A percentile compares a stretch with the other conserved stretches of the same genome.
phyloP scores from a whole-genome alignment of 148 eudicot genomes.

The Talinum fruticosum region DNA sequence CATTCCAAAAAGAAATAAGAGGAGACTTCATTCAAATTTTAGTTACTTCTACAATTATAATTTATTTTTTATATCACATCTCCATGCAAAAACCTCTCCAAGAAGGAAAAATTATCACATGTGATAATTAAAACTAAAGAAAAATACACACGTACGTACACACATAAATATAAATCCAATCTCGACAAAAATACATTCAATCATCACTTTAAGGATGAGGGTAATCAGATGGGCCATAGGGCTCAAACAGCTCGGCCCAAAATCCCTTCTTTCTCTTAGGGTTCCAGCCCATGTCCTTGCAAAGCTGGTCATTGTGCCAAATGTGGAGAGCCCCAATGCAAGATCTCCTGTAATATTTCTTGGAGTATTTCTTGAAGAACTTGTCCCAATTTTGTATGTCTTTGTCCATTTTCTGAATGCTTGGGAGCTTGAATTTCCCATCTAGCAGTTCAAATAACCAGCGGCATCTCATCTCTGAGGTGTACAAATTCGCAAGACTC shows the following conservation, averaged over 20 bases:
- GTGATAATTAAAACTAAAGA: too few relatives aligned
- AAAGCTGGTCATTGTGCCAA: conserved; percentile 69
- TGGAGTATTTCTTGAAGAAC: conserved; percentile 36
- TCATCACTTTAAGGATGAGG: neutral
- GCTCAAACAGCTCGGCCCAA: conserved; percentile 50
- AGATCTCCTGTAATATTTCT: conserved; percentile 37
- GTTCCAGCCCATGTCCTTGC: conserved; percentile 75
- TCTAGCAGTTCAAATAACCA: conserved; percentile 64
- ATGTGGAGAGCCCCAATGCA: conserved; percentile 52
- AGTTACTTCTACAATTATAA: too few relatives aligned
- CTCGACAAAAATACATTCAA: too few relatives aligned
- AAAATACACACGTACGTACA: too few relatives aligned
- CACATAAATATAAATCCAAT: too few relatives aligned
- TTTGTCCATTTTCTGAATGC: conserved; percentile 54
- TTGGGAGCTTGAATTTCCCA: conserved; percentile 55
- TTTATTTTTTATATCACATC: too few relatives aligned
- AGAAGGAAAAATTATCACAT: too few relatives aligned
- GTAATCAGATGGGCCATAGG: conserved; percentile 65
- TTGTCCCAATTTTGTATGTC: conserved; percentile 48
- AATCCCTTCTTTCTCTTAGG: conserved; percentile 57
- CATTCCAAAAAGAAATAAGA: too few relatives aligned
- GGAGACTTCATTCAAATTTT: too few relatives aligned
- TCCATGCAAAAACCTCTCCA: too few relatives aligned
- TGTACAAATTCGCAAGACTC: conserved; percentile 49
- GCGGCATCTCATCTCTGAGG: conserved; percentile 50